These are phyloP conservation scores for Leccinum broughii DNA, from an alignment of 768 basidiomycete species.

Conservation along the genomic window DNA sequence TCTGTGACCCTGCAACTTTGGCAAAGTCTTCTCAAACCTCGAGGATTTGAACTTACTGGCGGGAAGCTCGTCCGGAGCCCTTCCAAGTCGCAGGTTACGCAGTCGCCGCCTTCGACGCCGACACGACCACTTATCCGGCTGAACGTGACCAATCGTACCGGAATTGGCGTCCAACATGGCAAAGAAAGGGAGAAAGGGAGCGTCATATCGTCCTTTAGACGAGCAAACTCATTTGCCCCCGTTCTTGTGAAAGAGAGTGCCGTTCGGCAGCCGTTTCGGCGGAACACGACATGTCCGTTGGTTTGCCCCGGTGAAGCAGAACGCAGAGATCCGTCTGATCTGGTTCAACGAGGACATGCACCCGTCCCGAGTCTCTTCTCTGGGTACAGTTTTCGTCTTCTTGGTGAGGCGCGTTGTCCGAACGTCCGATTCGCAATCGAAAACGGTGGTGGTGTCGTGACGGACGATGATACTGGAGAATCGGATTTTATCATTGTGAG, in stretches of 20 bases:
- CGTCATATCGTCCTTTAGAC: conserved; percentile 60
- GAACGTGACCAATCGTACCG: not conserved
- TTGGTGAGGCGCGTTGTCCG: conserved; percentile 65
- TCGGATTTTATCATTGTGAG: conserved; percentile 71
- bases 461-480: conserved; percentile 44
- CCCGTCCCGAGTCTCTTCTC: conserved; percentile 43
- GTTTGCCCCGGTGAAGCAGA: conserved; percentile 19
- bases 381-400: conserved; percentile 55
- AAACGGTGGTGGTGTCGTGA: conserved; percentile 54
- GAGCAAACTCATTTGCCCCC: conserved; percentile 66
- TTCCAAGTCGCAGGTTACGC: conserved; percentile 41
- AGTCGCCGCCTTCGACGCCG: conserved; percentile 20
- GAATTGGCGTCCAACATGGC: conserved; percentile 1
- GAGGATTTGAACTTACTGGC: conserved; percentile 62
- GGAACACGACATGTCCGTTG: conserved; percentile 33
- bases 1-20: conserved; percentile 67
- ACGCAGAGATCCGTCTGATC: conserved; percentile 14
- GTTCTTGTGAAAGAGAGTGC: conserved; percentile 23
- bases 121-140: conserved; percentile 15
- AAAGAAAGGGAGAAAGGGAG: conserved; percentile 29
- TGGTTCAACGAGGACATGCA: not conserved
- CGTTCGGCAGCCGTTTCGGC: conserved; percentile 48
- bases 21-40: conserved; percentile 63
- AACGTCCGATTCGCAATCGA: conserved; percentile 63
- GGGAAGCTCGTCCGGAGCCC: conserved; percentile 65